Base-by-base conservation (phyloP, 768 basidiomycete species). In the Lyophyllum semitale region DNA sequence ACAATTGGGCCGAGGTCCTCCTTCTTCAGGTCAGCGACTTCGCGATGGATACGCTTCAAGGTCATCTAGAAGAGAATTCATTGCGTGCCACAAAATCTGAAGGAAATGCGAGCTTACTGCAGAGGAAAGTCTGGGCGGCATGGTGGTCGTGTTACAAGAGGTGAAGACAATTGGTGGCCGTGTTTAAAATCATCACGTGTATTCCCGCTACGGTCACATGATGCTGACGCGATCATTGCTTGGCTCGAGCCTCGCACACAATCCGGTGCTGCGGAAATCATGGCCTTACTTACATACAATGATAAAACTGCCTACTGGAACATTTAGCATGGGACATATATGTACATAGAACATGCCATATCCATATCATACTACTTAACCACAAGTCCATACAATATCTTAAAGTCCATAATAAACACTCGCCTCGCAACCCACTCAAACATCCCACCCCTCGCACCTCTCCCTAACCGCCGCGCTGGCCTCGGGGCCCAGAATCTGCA, bases 41-140 rank as follows among this genome's bases (percentile, higher is more conserved):
- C 91, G 55, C 89, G 86, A 59, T 89, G 83, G 37, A 94, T 93
- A 41, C 91, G 87, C 73, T 91, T 93, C 61, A 91, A 70, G 6
- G 91, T 89, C 72, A 75, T 79, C 78, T 80, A 45, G 20, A 9
- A 41, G 5, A 23, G 12, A 13, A 12, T 23, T 23, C 37, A 33
- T 13, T 54, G 3, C 15, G 17, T 41, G 23, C 6, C 1, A 17
- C 1, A 12, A 25, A 26, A 35, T 12, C 8, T n/a, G 9, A 41
- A 20, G 27, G 42, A 12, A 37, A 11, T 5, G 23, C 9, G 8
- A 18, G 38, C 67, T 25, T 54, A 69, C 68, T 42, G 66, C 59
- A 45, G 66, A 68, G 12, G 66, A 64, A 25, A 66, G 49, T 57
- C 53, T 49, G 5, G 66, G 68, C 30, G 66, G 63, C 66, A 67